Conservation (phyloP, 768 basidiomycete species). For the Auricularia auricula-judae region DNA sequence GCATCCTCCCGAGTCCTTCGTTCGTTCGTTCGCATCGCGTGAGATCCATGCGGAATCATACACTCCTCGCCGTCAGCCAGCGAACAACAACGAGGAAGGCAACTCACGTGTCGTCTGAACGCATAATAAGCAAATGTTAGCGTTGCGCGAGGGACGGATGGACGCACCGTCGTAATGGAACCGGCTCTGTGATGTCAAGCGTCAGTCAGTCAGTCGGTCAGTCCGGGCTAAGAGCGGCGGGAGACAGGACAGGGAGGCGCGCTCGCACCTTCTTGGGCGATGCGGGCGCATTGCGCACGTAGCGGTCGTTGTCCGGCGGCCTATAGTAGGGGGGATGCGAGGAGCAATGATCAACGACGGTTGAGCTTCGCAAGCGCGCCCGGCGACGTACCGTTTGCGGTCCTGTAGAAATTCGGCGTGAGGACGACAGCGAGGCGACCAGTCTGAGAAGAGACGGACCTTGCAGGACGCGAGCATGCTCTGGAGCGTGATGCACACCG, state of each 20-base stretch:
- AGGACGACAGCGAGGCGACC: background rate
- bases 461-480: constrained; percentile 91
- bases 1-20: too few species aligned
- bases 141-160: too few species aligned
- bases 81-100: too few species aligned
- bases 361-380: background rate
- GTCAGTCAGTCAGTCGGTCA: background rate
- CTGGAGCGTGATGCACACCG: constrained; percentile 78
- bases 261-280: constrained; percentile 73
- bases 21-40: too few species aligned
- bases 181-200: constrained; percentile 38
- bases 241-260: background rate
- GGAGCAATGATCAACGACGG: background rate
- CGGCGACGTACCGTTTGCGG: constrained; percentile 48
- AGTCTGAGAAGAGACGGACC: constrained; percentile 28
- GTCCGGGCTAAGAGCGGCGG: background rate
- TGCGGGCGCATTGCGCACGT: constrained; percentile 64
- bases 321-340: constrained; percentile 25
- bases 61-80: too few species aligned
- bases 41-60: too few species aligned
- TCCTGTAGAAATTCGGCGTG: constrained; percentile 20
- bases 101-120: too few species aligned
- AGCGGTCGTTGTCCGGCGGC: constrained; percentile 75
- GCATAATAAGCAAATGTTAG: too few species aligned
- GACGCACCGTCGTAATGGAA: constrained; percentile 72